Percentiles rank a stretch among this genome's conserved stretches.
phyloP scores from a whole-genome alignment of 164 flowering plant species.

The Sextonia rubra region DNA sequence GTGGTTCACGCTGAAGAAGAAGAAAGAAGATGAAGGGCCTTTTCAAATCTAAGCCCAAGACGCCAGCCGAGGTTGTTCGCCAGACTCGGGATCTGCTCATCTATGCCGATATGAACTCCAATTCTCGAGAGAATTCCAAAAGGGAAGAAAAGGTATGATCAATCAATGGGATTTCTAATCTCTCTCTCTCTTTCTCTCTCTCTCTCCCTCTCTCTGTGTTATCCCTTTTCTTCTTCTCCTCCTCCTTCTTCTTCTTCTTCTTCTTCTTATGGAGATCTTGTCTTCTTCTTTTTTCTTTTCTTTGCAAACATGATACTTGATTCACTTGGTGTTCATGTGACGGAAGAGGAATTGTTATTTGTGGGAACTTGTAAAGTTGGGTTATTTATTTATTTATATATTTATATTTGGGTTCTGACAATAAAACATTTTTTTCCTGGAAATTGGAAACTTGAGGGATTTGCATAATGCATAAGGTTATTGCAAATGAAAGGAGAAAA shows the following conservation, averaged over 20 bases:
- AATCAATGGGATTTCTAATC: too few species aligned
- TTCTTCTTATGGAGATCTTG: too few species aligned
- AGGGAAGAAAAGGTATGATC: constrained; percentile 68
- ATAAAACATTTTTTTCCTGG: too few species aligned
- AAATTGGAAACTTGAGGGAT: background rate
- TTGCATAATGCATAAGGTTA: background rate
- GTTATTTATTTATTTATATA: background rate
- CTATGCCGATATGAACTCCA: constrained; percentile 27
- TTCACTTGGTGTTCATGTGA: background rate
- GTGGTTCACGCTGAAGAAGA: background rate
- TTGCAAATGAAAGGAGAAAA: too few species aligned
- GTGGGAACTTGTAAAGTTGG: background rate
- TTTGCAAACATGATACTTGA: background rate
- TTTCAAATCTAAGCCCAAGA: constrained; percentile 61
- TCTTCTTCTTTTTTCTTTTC: background rate
- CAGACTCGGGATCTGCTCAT: constrained; percentile 58
- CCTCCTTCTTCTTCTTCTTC: too few species aligned
- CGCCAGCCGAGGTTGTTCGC: constrained; percentile 60
- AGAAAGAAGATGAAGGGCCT: constrained; percentile 46
- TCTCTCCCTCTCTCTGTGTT: background rate
- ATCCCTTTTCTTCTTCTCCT: background rate
- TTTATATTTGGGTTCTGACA: too few species aligned
- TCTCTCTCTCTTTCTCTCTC: background rate
- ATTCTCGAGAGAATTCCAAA: constrained; percentile 43
- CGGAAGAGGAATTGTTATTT: background rate